These are phyloP conservation scores for Zygosaccharomyces bisporus DNA, from an alignment of 805 yeast species.

Conservation along the genomic window DNA sequence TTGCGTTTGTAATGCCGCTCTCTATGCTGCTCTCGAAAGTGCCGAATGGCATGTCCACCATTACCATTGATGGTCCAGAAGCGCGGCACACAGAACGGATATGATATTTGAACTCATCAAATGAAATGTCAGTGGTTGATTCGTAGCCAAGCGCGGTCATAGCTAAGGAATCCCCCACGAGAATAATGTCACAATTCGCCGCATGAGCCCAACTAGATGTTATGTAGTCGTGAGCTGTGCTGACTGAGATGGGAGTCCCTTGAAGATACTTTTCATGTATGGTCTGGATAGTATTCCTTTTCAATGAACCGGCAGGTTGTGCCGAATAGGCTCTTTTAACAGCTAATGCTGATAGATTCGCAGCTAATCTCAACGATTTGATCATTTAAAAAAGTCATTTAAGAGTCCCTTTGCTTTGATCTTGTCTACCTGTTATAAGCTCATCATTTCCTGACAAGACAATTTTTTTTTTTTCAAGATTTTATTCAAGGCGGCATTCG, in stretches of 20 bases:
- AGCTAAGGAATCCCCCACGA: constrained; percentile 90
- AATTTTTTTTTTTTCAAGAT: neutral
- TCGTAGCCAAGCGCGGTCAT: constrained; percentile 85
- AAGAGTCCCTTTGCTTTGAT: neutral
- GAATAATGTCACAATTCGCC: constrained; percentile 62
- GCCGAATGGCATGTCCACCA: constrained; percentile 91
- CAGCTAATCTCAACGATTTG: neutral
- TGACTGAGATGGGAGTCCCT: constrained; percentile 44
- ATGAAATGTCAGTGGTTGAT: constrained; percentile 68
- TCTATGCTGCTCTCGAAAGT: constrained; percentile 62
- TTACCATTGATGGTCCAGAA: constrained; percentile 55
- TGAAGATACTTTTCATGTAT: constrained; percentile 35
- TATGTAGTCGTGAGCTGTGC: constrained; percentile 89
- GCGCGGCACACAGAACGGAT: constrained; percentile 76
- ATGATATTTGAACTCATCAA: constrained; percentile 77
- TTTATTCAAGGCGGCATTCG: neutral
- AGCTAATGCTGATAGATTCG: neutral
- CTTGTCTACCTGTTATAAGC: neutral
- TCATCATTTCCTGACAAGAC: neutral
- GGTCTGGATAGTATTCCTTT: constrained; percentile 34
- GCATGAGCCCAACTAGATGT: constrained; percentile 67
- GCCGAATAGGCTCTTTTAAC: constrained; percentile 9
- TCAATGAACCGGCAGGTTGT: constrained; percentile 7
- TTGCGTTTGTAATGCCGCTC: constrained; percentile 70
- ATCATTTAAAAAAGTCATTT: neutral